These are phyloP conservation scores for Prototheca wickerhamii DNA, from an alignment of 163 green algal species.

Conservation along the genomic window DNA sequence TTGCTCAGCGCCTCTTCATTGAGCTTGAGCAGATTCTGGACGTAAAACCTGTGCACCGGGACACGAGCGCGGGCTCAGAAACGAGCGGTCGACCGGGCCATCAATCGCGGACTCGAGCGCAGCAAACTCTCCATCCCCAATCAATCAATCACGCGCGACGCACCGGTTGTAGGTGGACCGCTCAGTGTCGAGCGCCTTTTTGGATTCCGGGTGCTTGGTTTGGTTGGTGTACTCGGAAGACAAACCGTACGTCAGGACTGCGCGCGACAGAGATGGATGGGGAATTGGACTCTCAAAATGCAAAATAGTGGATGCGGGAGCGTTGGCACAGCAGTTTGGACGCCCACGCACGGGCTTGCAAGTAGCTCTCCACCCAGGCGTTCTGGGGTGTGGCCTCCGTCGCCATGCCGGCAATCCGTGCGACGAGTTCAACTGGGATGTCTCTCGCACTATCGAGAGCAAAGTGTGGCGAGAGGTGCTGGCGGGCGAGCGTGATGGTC, in stretches of 20 bases:
- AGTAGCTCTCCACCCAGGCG: conserved; percentile 35
- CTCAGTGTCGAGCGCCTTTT: conserved; percentile 40
- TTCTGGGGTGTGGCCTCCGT: conserved; percentile 19
- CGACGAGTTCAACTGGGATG: too few relatives aligned
- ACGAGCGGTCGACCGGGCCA: neutral
- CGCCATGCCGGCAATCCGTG: too few relatives aligned
- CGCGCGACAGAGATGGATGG: neutral
- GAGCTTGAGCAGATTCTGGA: conserved; percentile 66
- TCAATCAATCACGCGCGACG: neutral
- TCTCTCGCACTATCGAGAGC: too few relatives aligned
- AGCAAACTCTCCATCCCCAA: neutral
- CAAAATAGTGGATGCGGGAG: neutral
- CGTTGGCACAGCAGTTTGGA: neutral
- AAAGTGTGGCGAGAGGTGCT: too few relatives aligned
- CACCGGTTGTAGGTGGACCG: conserved; percentile 37
- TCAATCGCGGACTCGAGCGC: too few relatives aligned
- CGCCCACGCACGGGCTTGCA: conserved; percentile 28
- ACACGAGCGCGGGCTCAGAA: neutral
- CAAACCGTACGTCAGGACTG: conserved; percentile 48
- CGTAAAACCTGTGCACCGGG: conserved; percentile 51
- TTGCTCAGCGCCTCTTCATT: conserved; percentile 69
- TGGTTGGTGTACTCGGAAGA: conserved; percentile 44
- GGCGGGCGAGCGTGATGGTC: too few relatives aligned
- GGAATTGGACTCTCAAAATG: neutral
- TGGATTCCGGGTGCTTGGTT: conserved; percentile 9